Percentiles rank a stretch among this genome's conserved stretches.
Evolutionary conservation across 2,329 filamentous ascomycete genomes (phyloP).

Genomic region (Neonectria punicea): DNA sequence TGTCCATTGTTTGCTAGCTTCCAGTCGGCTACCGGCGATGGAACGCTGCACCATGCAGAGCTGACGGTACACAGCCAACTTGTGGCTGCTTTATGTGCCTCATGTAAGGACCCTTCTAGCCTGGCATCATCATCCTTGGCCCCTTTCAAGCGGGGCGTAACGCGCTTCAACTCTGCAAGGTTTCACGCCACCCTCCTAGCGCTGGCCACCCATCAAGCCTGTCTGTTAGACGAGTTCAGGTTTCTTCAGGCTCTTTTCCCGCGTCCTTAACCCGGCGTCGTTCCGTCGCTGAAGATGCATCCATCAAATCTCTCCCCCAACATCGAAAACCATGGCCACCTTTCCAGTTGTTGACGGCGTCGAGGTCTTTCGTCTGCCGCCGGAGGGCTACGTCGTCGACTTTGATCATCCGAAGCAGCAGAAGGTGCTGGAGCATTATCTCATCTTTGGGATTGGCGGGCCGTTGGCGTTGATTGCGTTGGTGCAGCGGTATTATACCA

Average conservation of each 20-base stretch:
- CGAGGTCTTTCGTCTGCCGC: constrained; percentile 39
- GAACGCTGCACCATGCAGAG: not conserved
- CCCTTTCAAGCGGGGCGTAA: not conserved
- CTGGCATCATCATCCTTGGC: not conserved
- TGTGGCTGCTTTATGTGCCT: no score
- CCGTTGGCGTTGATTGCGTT: constrained; percentile 40
- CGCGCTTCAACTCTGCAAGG: not conserved
- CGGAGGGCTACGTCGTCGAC: constrained; percentile 38
- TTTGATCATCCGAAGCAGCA: constrained; percentile 26
- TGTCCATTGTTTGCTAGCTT: no score
- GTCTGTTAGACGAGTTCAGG: not conserved
- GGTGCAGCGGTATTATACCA: constrained; percentile 47
- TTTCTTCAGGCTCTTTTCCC: no score
- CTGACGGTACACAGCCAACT: not conserved
- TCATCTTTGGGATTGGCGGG: constrained; percentile 42
- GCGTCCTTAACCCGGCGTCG: not conserved
- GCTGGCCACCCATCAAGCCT: not conserved
- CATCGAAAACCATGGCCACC: constrained; percentile 4
- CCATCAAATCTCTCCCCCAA: no score
- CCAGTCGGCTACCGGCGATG: not conserved
- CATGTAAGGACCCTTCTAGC: not conserved
- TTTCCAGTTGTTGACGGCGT: constrained; percentile 41
- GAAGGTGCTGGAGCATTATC: constrained; percentile 18
- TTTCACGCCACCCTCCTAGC: not conserved
- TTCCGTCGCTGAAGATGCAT: not conserved